Percentiles rank a stretch among this genome's conserved stretches.
These are phyloP conservation scores for Kentomonas sorsogonicus DNA, from an alignment of 208 protist species.

Conservation along the genomic window DNA sequence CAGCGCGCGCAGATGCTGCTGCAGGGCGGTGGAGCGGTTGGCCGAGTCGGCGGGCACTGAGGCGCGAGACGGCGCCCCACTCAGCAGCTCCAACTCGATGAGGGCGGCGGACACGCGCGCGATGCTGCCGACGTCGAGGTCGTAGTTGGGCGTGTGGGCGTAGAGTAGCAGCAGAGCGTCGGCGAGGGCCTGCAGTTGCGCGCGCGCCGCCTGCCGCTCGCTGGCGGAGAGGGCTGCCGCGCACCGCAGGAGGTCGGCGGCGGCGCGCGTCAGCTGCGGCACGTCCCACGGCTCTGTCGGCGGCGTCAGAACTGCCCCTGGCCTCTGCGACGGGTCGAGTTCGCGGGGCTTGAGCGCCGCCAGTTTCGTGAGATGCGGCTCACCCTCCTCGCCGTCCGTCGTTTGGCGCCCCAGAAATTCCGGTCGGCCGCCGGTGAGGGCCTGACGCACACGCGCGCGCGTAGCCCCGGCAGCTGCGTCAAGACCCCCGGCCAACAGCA, in stretches of 20 bases:
- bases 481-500: no score
- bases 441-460: no score
- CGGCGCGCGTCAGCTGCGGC: constrained; percentile 16
- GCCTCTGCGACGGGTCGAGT: constrained; percentile 30
- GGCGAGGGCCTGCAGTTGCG: constrained; percentile 9
- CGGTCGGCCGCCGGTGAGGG: no score
- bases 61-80: not conserved
- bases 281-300: constrained; percentile 45
- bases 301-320: constrained; percentile 30
- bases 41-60: not conserved
- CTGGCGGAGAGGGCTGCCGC: not conserved
- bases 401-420: no score
- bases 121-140: constrained; percentile 23
- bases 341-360: constrained; percentile 18
- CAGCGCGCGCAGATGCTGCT: constrained; percentile 20
- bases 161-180: constrained; percentile 21
- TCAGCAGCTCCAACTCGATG: not conserved
- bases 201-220: not conserved
- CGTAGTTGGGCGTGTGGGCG: constrained; percentile 51
- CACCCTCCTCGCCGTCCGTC: not conserved
- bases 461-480: no score
- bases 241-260: constrained; percentile 14
- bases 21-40: not conserved
- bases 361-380: not conserved
- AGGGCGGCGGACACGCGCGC: constrained; percentile 24